Conservation (phyloP, 1,284 basidiomycete genomes). For the Malassezia sp. region DNA sequence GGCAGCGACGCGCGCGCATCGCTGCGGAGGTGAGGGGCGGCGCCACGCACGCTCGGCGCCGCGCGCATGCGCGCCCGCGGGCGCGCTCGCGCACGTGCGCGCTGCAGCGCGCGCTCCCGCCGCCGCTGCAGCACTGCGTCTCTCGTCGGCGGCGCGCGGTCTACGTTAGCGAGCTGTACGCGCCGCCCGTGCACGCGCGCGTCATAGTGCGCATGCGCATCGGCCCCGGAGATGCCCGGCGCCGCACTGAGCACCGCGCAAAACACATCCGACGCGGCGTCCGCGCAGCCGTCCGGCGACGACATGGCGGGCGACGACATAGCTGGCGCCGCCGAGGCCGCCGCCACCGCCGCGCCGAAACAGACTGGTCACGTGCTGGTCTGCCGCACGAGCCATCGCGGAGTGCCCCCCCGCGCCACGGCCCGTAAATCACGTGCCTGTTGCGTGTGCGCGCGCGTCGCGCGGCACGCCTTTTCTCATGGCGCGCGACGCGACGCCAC, state of each 20-base stretch:
- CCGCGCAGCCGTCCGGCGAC: neutral
- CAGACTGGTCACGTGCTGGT: no score
- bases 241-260: neutral
- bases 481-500: constrained; percentile 2
- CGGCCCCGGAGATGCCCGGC: neutral
- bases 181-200: constrained; percentile 2
- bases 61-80: neutral
- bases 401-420: neutral
- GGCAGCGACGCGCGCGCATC: neutral
- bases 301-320: no score
- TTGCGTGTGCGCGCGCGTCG: neutral
- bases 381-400: no score
- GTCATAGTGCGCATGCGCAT: constrained; percentile 10
- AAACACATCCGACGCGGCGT: neutral
- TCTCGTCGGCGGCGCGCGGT: constrained; percentile 8
- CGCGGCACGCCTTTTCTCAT: constrained; percentile 2
- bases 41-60: no score
- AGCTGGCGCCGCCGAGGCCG: no score
- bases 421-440: neutral
- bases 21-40: no score
- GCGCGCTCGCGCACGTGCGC: neutral
- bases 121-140: constrained; percentile 3
- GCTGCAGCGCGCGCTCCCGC: neutral
- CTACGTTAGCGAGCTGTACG: constrained; percentile 7
- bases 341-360: no score